Evolutionary conservation across 352 stramenopile genomes (phyloP).

Genomic region (Phytopythium cucurbitacearum): DNA sequence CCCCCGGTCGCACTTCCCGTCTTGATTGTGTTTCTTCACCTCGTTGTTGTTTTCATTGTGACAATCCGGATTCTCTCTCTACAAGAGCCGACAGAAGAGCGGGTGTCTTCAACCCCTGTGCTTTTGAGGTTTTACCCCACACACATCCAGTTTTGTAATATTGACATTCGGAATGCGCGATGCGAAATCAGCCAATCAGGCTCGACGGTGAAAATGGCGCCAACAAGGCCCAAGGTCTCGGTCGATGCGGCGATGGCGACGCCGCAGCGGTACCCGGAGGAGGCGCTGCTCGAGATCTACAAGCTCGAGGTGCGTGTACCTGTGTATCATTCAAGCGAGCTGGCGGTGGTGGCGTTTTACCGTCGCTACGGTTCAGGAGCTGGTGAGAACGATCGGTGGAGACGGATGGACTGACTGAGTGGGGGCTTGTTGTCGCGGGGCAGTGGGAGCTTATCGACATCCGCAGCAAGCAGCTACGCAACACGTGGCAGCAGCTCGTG

Average conservation of each 20-base stretch:
- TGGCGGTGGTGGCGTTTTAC: too few relatives aligned
- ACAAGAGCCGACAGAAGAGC: constrained; percentile 9
- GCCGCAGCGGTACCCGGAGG: constrained; percentile 28
- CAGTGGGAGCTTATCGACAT: constrained; percentile 69
- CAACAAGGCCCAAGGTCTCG: background rate
- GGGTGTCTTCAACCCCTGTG: background rate
- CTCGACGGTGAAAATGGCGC: constrained; percentile 1
- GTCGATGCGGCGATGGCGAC: constrained; percentile 19
- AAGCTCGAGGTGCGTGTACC: constrained; percentile 44
- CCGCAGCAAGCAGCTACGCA: constrained; percentile 41
- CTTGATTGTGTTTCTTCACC: constrained; percentile 17
- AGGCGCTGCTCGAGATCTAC: constrained; percentile 56
- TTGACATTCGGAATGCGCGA: background rate
- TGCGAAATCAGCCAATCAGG: background rate
- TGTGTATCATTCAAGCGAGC: too few relatives aligned
- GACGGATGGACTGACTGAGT: background rate
- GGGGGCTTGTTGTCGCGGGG: background rate
- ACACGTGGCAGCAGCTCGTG: constrained; percentile 48
- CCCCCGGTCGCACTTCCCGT: constrained; percentile 12
- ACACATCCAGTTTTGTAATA: background rate
- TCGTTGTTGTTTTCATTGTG: constrained; percentile 12
- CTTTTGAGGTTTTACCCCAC: constrained; percentile 1
- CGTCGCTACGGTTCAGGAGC: too few relatives aligned
- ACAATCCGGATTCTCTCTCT: constrained; percentile 23
- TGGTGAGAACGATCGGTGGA: too few relatives aligned